Conservation (phyloP, 2,329 filamentous ascomycete species). For the Paraphoma chrysanthemicola region DNA sequence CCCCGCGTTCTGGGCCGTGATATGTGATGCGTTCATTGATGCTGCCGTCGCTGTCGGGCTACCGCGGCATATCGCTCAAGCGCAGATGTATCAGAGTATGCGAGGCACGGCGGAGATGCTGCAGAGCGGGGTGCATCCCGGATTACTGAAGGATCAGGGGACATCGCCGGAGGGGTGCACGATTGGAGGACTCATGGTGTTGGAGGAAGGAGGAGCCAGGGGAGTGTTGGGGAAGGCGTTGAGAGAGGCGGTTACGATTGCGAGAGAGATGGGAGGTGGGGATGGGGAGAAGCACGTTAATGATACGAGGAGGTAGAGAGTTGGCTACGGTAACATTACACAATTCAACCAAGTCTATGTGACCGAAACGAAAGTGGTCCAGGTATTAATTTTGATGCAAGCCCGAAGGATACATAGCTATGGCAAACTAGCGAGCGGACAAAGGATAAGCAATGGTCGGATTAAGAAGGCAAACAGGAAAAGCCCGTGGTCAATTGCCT, state of each 20-base stretch:
- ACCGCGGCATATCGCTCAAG: constrained; percentile 29
- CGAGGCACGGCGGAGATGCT: constrained; percentile 37
- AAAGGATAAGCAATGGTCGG: too few species aligned
- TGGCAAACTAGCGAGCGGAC: too few species aligned
- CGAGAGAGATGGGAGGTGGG: constrained; percentile 50
- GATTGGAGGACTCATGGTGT: constrained; percentile 42
- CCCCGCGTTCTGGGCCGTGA: constrained; percentile 41
- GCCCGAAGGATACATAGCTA: too few species aligned
- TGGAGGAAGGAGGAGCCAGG: constrained; percentile 40
- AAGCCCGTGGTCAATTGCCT: too few species aligned
- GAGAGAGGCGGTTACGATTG: constrained; percentile 57
- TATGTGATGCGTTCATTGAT: constrained; percentile 41
- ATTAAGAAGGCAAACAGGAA: too few species aligned
- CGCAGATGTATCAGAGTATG: constrained; percentile 44
- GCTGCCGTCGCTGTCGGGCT: constrained; percentile 39
- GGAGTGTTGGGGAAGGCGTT: constrained; percentile 45
- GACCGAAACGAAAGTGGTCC: too few species aligned
- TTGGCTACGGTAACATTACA: not conserved
- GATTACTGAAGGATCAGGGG: constrained; percentile 36
- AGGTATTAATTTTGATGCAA: too few species aligned
- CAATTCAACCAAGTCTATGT: not conserved
- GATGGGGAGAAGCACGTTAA: constrained; percentile 48
- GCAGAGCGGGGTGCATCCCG: constrained; percentile 36
- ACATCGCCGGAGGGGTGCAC: constrained; percentile 42
- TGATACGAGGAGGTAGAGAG: constrained; percentile 43